Percentiles rank a stretch among this genome's conserved stretches.
Evolutionary conservation across 176 grass and related monocot genomes (phyloP).

Genomic region (Pontederia paniculata): DNA sequence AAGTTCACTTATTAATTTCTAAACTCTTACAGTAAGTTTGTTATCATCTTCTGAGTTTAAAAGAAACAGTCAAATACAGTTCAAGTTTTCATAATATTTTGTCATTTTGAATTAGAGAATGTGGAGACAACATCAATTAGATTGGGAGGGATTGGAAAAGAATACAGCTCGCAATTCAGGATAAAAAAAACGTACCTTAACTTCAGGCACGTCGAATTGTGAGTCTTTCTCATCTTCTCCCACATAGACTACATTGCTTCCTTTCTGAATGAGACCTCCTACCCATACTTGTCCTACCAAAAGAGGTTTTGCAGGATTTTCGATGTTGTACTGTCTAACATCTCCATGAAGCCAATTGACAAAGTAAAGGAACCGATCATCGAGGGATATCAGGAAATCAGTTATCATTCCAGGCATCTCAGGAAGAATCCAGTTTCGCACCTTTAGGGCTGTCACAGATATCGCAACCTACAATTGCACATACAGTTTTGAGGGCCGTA

Average conservation of each 20-base stretch:
- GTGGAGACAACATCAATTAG: no score
- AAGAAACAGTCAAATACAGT: no score
- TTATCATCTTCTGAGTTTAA: no score
- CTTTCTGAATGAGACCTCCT: slow-evolving; percentile 87
- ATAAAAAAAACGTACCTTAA: slow-evolving; percentile 58
- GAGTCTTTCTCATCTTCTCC: slow-evolving; percentile 52
- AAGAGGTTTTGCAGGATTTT: slow-evolving; percentile 69
- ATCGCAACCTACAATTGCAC: slow-evolving; percentile 42
- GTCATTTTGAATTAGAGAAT: no score
- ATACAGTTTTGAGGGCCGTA: neutral
- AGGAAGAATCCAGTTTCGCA: slow-evolving; percentile 75
- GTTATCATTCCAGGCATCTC: slow-evolving; percentile 97
- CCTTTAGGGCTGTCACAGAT: slow-evolving; percentile 59
- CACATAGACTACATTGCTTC: slow-evolving; percentile 50
- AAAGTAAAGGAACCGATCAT: slow-evolving; percentile 79
- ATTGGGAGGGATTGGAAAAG: no score
- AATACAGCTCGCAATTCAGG: no score
- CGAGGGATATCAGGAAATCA: slow-evolving; percentile 81
- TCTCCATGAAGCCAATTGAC: slow-evolving; percentile 97
- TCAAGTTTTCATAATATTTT: no score
- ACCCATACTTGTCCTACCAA: slow-evolving; percentile 83
- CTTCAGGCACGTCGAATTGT: slow-evolving; percentile 60
- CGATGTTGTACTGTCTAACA: slow-evolving; percentile 92
- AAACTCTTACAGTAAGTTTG: no score
- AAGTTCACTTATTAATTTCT: no score